phyloP scores from a whole-genome alignment of 2,329 filamentous ascomycete genomes.

The Sphaerulina vaccinii region DNA sequence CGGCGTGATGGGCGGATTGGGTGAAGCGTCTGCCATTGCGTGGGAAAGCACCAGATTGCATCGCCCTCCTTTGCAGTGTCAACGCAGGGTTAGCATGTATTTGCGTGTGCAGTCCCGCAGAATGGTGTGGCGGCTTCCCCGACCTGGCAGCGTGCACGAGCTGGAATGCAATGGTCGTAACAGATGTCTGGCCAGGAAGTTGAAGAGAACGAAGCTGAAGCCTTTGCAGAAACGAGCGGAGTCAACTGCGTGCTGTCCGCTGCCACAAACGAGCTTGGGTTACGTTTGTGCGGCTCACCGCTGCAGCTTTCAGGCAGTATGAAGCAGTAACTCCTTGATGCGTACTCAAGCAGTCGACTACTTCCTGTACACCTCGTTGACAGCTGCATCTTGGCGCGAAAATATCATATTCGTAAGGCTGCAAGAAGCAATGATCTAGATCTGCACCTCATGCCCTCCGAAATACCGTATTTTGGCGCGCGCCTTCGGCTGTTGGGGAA shows the following conservation, averaged over 20 bases:
- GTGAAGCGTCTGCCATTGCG: constrained; percentile 6
- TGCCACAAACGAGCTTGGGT: not conserved
- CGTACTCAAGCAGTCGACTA: too few species aligned
- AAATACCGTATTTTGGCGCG: not conserved
- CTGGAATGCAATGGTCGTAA: not conserved
- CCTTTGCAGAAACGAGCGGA: not conserved
- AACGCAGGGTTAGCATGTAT: not conserved
- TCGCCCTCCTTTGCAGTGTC: not conserved
- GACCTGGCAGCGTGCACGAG: too few species aligned
- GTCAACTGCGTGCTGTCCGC: not conserved
- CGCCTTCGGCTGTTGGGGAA: not conserved
- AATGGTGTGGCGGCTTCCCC: not conserved
- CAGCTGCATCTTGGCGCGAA: not conserved
- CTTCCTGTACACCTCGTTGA: too few species aligned
- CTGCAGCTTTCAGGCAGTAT: not conserved
- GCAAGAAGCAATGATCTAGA: not conserved
- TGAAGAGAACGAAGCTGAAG: not conserved
- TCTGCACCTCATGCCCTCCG: not conserved
- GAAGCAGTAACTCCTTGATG: not conserved
- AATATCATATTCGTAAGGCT: not conserved
- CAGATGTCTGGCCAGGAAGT: not conserved
- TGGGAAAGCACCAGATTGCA: not conserved
- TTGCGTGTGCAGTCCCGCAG: not conserved
- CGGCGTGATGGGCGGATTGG: constrained; percentile 5
- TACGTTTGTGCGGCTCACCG: not conserved